These are phyloP conservation scores for Piper betle DNA, from an alignment of 164 flowering plant genomes.

Conservation along the genomic window DNA sequence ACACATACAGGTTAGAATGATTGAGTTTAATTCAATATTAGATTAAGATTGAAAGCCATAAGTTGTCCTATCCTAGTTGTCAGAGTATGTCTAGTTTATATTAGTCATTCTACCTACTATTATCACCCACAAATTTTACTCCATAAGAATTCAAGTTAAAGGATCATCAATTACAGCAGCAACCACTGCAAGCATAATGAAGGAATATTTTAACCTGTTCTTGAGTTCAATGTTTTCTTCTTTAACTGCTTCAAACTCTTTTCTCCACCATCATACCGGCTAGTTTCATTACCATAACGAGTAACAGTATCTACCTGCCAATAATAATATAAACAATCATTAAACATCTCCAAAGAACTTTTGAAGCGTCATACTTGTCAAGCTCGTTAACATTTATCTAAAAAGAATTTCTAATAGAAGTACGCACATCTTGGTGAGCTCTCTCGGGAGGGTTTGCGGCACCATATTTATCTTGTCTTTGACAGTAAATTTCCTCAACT, in stretches of 20 bases:
- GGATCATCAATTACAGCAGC: neutral
- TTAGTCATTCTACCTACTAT: too few species aligned
- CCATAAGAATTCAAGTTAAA: too few species aligned
- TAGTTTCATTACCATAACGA: neutral
- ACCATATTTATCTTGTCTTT: constrained; percentile 9
- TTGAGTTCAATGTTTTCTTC: constrained; percentile 34
- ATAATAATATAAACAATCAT: neutral
- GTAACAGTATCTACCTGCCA: neutral
- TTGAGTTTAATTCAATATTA: too few species aligned
- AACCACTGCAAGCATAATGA: neutral
- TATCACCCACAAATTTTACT: too few species aligned
- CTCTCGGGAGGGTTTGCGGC: constrained; percentile 6
- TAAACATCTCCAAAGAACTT: neutral
- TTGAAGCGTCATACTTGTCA: neutral
- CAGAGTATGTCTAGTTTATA: too few species aligned
- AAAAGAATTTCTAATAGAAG: too few species aligned
- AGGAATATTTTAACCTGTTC: neutral
- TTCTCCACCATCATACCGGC: constrained; percentile 2
- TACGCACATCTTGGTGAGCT: neutral
- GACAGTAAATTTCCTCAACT: constrained; percentile 9
- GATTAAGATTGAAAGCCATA: too few species aligned
- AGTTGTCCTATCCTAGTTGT: too few species aligned
- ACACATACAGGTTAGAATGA: too few species aligned
- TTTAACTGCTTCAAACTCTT: constrained; percentile 16
- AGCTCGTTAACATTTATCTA: too few species aligned